Evolutionary conservation across 169 alveolate genomes (phyloP).

Genomic region (Fabrea salina): DNA sequence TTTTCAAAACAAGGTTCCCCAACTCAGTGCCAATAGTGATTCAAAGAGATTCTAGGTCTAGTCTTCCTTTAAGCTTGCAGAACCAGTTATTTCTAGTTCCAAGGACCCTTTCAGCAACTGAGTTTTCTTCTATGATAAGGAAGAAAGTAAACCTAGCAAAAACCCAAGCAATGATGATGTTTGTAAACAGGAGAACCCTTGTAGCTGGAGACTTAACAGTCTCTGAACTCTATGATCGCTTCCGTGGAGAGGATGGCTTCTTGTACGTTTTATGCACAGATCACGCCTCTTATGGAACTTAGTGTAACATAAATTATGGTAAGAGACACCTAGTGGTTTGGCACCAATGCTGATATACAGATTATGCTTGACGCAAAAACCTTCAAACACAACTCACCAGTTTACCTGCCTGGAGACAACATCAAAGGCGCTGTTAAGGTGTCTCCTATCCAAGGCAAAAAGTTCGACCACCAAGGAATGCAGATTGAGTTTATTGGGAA

Average conservation of each 20-base stretch:
- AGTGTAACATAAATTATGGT: too few relatives aligned
- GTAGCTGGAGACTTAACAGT: conserved; percentile 54
- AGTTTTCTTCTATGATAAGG: conserved; percentile 48
- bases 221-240: conserved; percentile 55
- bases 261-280: conserved; percentile 64
- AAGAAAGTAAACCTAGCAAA: conserved; percentile 50
- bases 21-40: background rate
- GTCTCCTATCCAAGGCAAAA: conserved; percentile 76
- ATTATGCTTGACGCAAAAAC: too few relatives aligned
- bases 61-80: background rate
- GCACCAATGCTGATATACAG: too few relatives aligned
- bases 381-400: too few relatives aligned
- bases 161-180: conserved; percentile 50
- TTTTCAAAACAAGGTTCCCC: conserved; percentile 11
- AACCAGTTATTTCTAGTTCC: conserved; percentile 49
- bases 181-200: conserved; percentile 39
- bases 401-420: conserved; percentile 77
- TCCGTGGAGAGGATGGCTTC: conserved; percentile 64
- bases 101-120: conserved; percentile 42
- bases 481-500: conserved; percentile 96
- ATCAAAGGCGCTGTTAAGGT: conserved; percentile 70
- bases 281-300: background rate
- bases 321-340: too few relatives aligned
- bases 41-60: background rate
- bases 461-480: conserved; percentile 97